Evolutionary conservation across 306 rosid genomes (phyloP).

Genomic region (Notholithocarpus densiflorus): DNA sequence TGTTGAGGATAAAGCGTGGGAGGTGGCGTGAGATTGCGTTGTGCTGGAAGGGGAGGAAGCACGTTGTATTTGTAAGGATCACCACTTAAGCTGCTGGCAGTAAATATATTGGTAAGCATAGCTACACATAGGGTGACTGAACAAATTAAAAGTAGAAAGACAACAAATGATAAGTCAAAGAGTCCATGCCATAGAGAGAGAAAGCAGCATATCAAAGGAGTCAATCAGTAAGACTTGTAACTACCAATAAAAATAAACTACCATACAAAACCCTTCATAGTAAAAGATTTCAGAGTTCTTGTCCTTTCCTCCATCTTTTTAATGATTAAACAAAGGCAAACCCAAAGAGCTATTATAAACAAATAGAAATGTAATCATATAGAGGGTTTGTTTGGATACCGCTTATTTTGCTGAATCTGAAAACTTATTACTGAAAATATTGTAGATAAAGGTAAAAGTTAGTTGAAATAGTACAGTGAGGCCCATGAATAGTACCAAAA

Average conservation of each 20-base stretch:
- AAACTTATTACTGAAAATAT: no score
- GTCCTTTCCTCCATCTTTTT: neutral
- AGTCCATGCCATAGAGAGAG: no score
- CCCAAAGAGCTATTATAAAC: neutral
- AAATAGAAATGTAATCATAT: neutral
- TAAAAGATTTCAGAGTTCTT: neutral
- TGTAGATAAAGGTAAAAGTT: no score
- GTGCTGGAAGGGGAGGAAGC: slow-evolving; percentile 96
- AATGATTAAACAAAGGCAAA: neutral
- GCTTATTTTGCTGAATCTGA: no score
- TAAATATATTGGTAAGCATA: slow-evolving; percentile 7
- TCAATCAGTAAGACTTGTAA: neutral
- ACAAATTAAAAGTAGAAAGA: neutral
- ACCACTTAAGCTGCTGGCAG: slow-evolving; percentile 42
- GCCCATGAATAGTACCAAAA: no score
- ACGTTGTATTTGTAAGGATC: slow-evolving; percentile 71
- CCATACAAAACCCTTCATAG: neutral
- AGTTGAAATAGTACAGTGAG: no score
- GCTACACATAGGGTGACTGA: slow-evolving; percentile 1
- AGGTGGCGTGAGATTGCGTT: slow-evolving; percentile 89
- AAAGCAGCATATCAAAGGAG: neutral
- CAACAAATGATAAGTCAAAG: neutral
- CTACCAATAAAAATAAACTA: neutral
- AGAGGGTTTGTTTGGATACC: no score
- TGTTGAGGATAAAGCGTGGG: slow-evolving; percentile 98